Evolutionary conservation across 2,329 filamentous ascomycete genomes (phyloP).

Genomic region (Elsinoe australis): DNA sequence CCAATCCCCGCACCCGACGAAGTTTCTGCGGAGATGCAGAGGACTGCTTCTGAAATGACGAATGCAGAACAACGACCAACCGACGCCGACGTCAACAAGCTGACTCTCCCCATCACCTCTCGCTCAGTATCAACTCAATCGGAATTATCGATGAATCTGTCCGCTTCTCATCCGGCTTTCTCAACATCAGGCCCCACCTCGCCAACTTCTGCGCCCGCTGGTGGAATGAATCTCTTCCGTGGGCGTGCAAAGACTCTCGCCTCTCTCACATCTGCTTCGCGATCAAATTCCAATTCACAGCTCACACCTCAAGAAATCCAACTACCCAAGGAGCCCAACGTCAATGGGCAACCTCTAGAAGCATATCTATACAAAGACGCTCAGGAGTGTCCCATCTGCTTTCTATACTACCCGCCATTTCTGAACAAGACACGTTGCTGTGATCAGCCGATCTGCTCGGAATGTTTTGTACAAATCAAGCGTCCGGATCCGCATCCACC

Average conservation of each 20-base stretch:
- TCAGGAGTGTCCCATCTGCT: slow-evolving; percentile 89
- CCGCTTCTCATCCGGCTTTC: slow-evolving; percentile 56
- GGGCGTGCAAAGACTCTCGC: slow-evolving; percentile 84
- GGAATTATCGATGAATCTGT: slow-evolving; percentile 54
- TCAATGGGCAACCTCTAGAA: slow-evolving; percentile 91
- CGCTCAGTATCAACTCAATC: slow-evolving; percentile 73
- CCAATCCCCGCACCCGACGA: slow-evolving; percentile 78
- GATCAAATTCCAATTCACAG: slow-evolving; percentile 59
- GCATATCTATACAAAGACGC: slow-evolving; percentile 90
- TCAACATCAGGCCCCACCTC: slow-evolving; percentile 44
- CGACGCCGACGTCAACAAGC: slow-evolving; percentile 56
- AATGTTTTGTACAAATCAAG: slow-evolving; percentile 99
- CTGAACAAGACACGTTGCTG: slow-evolving; percentile 92
- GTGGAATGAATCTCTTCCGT: slow-evolving; percentile 55
- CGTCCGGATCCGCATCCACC: slow-evolving; percentile 83
- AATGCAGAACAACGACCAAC: slow-evolving; percentile 41
- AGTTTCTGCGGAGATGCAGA: slow-evolving; percentile 61
- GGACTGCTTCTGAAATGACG: slow-evolving; percentile 29
- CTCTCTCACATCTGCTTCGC: slow-evolving; percentile 65
- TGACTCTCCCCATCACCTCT: slow-evolving; percentile 72
- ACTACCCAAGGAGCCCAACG: slow-evolving; percentile 72
- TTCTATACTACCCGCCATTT: slow-evolving; percentile 89
- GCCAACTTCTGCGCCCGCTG: slow-evolving; percentile 37
- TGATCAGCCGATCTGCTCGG: slow-evolving; percentile 92
- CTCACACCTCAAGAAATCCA: slow-evolving; percentile 68